phyloP scores from a whole-genome alignment of 2,329 filamentous ascomycete genomes.

The Verticillium klebahnii region DNA sequence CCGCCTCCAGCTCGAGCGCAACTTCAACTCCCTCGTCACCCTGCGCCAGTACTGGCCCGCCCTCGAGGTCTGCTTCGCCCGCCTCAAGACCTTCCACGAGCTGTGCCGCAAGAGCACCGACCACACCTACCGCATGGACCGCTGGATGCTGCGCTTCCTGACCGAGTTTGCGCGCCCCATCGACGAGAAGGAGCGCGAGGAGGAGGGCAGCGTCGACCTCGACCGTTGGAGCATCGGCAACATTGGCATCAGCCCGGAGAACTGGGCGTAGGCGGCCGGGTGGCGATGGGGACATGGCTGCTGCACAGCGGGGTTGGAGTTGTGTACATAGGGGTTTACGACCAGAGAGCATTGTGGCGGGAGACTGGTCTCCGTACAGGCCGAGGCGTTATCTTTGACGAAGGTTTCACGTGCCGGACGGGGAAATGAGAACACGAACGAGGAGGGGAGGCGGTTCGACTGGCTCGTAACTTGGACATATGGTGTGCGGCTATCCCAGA shows the following conservation, averaged over 20 bases:
- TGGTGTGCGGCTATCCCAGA: background rate
- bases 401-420: background rate
- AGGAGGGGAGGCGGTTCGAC: background rate
- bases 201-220: slow-evolving; percentile 9
- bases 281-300: too few species aligned
- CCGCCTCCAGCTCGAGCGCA: slow-evolving; percentile 31
- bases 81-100: slow-evolving; percentile 35
- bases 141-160: slow-evolving; percentile 36
- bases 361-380: too few species aligned
- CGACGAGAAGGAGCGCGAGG: slow-evolving; percentile 21
- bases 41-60: slow-evolving; percentile 36
- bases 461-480: background rate
- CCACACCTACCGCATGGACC: slow-evolving; percentile 32
- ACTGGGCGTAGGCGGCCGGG: slow-evolving; percentile 7
- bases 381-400: background rate
- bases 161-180: slow-evolving; percentile 24
- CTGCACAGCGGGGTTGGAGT: background rate
- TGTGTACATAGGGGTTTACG: background rate
- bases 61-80: slow-evolving; percentile 30
- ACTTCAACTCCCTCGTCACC: slow-evolving; percentile 38
- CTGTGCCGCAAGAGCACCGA: slow-evolving; percentile 31
- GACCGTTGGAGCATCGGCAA: slow-evolving; percentile 14
- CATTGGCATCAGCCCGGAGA: slow-evolving; percentile 14
- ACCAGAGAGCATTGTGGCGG: background rate
- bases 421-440: background rate